Evolutionary conservation across 1,284 basidiomycete genomes (phyloP), one percentile per base, ranked within the genome.

Genomic region (Ceratobasidium sp.): DNA sequence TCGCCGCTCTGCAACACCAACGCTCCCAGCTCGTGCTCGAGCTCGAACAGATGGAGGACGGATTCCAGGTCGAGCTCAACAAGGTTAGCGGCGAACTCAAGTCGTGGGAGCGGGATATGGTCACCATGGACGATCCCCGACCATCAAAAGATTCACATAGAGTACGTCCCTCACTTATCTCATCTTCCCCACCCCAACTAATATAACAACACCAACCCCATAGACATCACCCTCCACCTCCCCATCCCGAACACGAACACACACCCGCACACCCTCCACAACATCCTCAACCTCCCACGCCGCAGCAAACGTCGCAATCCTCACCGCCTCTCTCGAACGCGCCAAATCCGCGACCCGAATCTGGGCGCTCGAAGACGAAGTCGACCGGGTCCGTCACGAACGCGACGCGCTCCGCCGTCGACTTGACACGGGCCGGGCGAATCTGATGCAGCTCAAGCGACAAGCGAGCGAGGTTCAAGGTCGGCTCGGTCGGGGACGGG

Each of bases 351-450:
- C 73, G 10, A 76, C 73, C 18, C 73, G 73, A 2, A 76, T 76
- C 15, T 76, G 73, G 73, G 73, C 73, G 18, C 63, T 76, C 33
- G 63, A 76, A 44, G 73, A 76, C 63, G 73, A 76, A 39, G 73
- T 76, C n/a, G 73, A 76, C n/a, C 73, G 73, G 5, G 51, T 76
- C 18, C 73, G 73, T 1, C 51, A 40, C 49, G 73, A 76, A 40
- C 73, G 73, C 18, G 73, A 76, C 63, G 33, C 61, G 13, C 61
- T 76, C 28, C 61, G 73, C 49, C 49, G 39, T 3, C 46, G 73
- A 26, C 63, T 76, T 18, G 49, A 51, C 28, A 63, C 73, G 13
- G 73, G 73, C 3, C 61, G 73, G 3, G 73, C 61, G 2, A 76
- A 42, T 39, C 40, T 76, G 15, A 76, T 76, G 40, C 61, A 76